A percentile compares a stretch with the other conserved stretches of the same genome.
These are phyloP conservation scores for Pezicula radicicola DNA, from an alignment of 2,329 filamentous ascomycete species.

Conservation along the genomic window DNA sequence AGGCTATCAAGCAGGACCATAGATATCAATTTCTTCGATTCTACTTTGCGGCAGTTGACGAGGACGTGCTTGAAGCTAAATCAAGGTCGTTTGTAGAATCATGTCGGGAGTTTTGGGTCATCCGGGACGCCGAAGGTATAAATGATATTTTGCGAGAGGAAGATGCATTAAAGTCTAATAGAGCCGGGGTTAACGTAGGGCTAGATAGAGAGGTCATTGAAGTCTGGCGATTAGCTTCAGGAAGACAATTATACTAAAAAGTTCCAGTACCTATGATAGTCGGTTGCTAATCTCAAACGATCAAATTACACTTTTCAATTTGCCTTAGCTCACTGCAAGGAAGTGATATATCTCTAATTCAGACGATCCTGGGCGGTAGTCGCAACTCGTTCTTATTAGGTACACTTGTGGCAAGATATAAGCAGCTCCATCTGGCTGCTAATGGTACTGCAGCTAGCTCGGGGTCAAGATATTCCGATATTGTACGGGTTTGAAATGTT, in stretches of 20 bases:
- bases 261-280: background rate
- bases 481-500: too few species aligned
- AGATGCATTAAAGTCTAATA: background rate
- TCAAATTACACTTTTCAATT: too few species aligned
- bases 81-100: background rate
- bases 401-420: too few species aligned
- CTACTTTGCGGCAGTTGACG: constrained; percentile 77
- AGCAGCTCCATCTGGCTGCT: too few species aligned
- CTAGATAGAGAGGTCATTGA: background rate
- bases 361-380: too few species aligned
- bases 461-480: too few species aligned
- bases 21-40: constrained; percentile 71
- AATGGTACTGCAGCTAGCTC: too few species aligned
- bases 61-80: constrained; percentile 38
- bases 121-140: background rate
- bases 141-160: background rate
- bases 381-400: too few species aligned
- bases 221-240: background rate
- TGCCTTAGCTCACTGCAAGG: too few species aligned
- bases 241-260: background rate
- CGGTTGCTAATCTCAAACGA: too few species aligned
- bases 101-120: background rate
- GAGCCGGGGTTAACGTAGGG: background rate
- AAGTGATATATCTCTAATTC: too few species aligned
- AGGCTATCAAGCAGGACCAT: constrained; percentile 41